Evolutionary conservation across 164 flowering plant species (phyloP), one percentile per base, ranked within the genome.

Genomic region (Chloranthus sessilifolius): DNA sequence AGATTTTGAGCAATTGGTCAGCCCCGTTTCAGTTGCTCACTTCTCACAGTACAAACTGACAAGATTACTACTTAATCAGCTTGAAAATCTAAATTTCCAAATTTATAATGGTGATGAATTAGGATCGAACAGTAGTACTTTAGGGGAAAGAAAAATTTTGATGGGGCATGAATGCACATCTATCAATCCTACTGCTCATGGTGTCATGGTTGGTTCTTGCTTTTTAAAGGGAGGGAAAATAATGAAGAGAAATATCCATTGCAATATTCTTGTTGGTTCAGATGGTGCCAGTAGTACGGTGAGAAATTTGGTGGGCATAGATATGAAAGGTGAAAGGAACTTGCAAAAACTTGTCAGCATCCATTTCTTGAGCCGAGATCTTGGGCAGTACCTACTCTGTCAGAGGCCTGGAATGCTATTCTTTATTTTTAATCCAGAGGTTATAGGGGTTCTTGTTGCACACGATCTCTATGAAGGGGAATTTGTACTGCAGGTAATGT

Each of bases 241-340:
- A 39, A 33, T 50, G 26, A 58, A 65, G 67, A 83, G 70, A 63
- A 66, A 74, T 37, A 72, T 86, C 46, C 60, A 43, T 0, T 92
- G 95, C 56, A 59, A 55, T 30, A 61, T 80, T 38, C 82, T 92
- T 66, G 73, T 92, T 65, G 99, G 87, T 37, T 47, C 94, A 48
- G 99, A 92, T 74, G 99, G 99, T 60, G 95, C 96, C 4, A 82
- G 89, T 60, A 92, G 99, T 73, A 68, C 78, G 35, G 83, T 86
- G 47, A 74, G 99, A 59, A 82, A 67, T 52, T 80, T 83, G 40
- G 55, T 63, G 29, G 95, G 95, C 47, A 73, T 86, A 53, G 55
- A 59, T 26, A 65, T 92, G 94, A 52, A 16, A 56, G 99, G 99
- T 57, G 78, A 92, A 63, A 69, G 59, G 33, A 81, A 88, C 63